Percentiles rank a stretch among this genome's conserved stretches.
Conservation (phyloP, 805 yeast genomes). For the Yamadazyma ubonensis region DNA sequence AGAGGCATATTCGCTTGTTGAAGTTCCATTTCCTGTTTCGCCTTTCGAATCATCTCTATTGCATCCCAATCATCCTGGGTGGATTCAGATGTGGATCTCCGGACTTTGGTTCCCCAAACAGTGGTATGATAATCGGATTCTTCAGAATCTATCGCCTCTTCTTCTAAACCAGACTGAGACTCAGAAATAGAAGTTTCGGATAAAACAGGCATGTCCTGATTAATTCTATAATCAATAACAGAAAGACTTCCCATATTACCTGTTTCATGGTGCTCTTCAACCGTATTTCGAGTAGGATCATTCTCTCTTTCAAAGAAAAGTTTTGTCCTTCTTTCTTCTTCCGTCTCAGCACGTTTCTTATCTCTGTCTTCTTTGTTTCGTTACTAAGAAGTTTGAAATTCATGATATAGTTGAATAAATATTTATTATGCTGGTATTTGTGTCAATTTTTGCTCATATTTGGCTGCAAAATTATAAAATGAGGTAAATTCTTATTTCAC, state of each 20-base stretch:
- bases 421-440: too few species aligned
- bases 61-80: conserved; percentile 47
- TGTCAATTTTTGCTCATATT: too few species aligned
- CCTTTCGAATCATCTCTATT: conserved; percentile 51
- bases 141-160: conserved; percentile 8
- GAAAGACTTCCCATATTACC: conserved; percentile 33
- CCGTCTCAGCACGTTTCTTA: conserved; percentile 52
- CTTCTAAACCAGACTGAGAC: too few species aligned
- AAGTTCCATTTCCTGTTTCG: conserved; percentile 45
- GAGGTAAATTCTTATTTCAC: too few species aligned
- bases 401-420: conserved; percentile 35
- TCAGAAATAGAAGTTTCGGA: too few species aligned
- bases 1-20: conserved; percentile 26
- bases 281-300: conserved; percentile 17
- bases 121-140: conserved; percentile 43
- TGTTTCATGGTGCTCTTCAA: conserved; percentile 17
- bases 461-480: too few species aligned
- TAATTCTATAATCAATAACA: conserved; percentile 39
- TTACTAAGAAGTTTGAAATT: conserved; percentile 60
- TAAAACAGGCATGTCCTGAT: conserved; percentile 38
- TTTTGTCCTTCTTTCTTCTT: conserved; percentile 56
- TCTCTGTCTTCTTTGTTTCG: conserved; percentile 67
- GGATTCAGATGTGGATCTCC: conserved; percentile 31
- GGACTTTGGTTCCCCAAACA: conserved; percentile 75
- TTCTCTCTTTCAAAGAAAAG: conserved; percentile 64